Evolutionary conservation across 345 rosid species (phyloP).

Genomic region (Physaria fendleri): DNA sequence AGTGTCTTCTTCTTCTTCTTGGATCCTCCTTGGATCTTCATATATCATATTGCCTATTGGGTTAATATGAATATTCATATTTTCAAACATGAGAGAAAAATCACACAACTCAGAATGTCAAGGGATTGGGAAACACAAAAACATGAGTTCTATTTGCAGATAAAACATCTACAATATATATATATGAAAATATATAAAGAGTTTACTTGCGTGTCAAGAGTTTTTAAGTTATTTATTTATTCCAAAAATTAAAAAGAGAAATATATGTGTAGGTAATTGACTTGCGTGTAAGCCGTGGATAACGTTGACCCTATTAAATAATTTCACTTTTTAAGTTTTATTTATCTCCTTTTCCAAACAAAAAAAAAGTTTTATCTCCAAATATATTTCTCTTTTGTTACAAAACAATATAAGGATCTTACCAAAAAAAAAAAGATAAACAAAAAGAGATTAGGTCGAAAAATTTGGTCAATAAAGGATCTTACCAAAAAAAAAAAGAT

Average conservation of each 20-base stretch:
- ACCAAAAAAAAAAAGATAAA: not conserved
- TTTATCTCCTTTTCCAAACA: too few species aligned
- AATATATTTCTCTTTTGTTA: not conserved
- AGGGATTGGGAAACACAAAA: constrained; percentile 26
- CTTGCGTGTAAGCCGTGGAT: constrained; percentile 35
- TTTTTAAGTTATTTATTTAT: constrained; percentile 9
- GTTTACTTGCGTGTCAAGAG: too few species aligned
- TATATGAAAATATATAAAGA: too few species aligned
- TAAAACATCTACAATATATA: constrained; percentile 10
- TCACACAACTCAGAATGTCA: constrained; percentile 3
- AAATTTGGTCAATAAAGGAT: not conserved
- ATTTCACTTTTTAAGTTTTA: constrained; percentile 1
- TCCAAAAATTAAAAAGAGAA: not conserved
- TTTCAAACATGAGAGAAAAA: not conserved
- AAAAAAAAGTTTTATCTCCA: constrained; percentile 14
- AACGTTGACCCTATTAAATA: constrained; percentile 30
- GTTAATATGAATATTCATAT: constrained; percentile 18
- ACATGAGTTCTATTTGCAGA: constrained; percentile 21
- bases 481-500: not conserved
- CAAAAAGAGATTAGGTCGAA: constrained; percentile 11
- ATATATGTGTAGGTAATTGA: constrained; percentile 29
- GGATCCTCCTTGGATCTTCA: constrained; percentile 16
- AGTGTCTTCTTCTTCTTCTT: constrained; percentile 5
- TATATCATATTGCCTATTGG: constrained; percentile 15
- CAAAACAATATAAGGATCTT: not conserved